Conservation (phyloP, 306 rosid genomes). For the Sicyos edulis region DNA sequence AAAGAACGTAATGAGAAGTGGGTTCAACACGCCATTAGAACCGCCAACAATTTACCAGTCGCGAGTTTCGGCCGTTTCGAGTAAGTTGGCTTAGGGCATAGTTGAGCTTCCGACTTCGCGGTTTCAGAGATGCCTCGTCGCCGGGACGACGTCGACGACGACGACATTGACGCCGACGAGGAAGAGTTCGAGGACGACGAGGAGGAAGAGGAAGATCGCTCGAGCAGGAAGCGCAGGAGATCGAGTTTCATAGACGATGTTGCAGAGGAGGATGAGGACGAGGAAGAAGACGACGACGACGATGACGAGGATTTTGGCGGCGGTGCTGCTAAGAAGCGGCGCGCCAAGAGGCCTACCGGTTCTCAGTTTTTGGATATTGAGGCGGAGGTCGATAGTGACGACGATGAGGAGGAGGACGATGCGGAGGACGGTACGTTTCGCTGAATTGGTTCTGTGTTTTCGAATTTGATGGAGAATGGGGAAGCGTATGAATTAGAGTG, state of each 20-base stretch:
- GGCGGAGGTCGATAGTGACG: slow-evolving; percentile 74
- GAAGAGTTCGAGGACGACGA: slow-evolving; percentile 49
- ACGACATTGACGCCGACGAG: slow-evolving; percentile 63
- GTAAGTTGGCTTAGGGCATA: slow-evolving; percentile 3
- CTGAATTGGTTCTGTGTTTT: not conserved
- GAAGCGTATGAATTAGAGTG: not conserved
- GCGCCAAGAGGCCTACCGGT: slow-evolving; percentile 43
- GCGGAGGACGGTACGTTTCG: slow-evolving; percentile 69
- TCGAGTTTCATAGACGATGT: slow-evolving; percentile 24
- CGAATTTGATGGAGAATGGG: not conserved
- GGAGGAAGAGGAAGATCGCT: slow-evolving; percentile 50
- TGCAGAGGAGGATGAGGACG: slow-evolving; percentile 34
- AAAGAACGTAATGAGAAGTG: not conserved
- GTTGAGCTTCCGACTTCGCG: not conserved
- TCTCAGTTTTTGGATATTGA: slow-evolving; percentile 57
- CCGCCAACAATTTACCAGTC: not conserved
- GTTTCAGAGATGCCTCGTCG: slow-evolving; percentile 39
- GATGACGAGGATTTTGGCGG: slow-evolving; percentile 46
- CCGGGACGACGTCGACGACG: slow-evolving; percentile 45
- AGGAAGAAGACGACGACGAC: slow-evolving; percentile 74
- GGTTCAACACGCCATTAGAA: not conserved
- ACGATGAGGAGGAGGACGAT: slow-evolving; percentile 89
- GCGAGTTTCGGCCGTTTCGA: not conserved
- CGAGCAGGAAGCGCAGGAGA: slow-evolving; percentile 32
- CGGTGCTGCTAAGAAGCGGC: slow-evolving; percentile 30